Evolutionary conservation across 2,329 filamentous ascomycete species (phyloP).

Genomic region (Pyrenophora tritici-repentis): DNA sequence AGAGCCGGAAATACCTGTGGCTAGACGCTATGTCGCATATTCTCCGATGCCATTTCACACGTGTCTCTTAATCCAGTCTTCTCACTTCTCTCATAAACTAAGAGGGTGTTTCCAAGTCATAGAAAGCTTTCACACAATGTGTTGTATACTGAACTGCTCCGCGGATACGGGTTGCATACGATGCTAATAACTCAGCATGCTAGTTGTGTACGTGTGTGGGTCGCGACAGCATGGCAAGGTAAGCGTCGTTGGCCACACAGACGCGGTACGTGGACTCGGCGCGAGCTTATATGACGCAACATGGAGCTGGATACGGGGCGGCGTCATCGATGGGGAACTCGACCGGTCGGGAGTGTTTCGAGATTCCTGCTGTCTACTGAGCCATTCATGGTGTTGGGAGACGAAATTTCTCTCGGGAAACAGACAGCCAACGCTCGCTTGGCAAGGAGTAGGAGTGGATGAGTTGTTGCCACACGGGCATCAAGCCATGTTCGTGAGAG

Average conservation of each 20-base stretch:
- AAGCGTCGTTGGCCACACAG: neutral
- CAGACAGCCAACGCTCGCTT: neutral
- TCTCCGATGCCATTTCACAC: neutral
- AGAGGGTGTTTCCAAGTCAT: neutral
- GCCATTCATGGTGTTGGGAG: neutral
- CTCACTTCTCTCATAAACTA: neutral
- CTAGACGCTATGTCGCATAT: slow-evolving; percentile 8
- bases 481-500: too few relatives aligned
- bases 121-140: neutral
- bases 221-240: neutral
- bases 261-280: neutral
- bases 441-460: neutral
- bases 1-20: slow-evolving; percentile 11
- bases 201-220: neutral
- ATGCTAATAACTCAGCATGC: too few relatives aligned
- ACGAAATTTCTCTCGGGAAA: neutral
- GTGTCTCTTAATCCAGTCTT: slow-evolving; percentile 1
- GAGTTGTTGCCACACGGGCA: neutral
- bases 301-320: neutral
- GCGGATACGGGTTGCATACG: neutral
- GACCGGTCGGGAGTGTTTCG: neutral
- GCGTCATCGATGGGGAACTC: neutral
- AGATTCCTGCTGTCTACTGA: neutral
- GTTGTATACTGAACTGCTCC: neutral
- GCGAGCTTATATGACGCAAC: slow-evolving; percentile 4